phyloP scores from a whole-genome alignment of 345 rosid genomes.

The thale cress (Arabidopsis thaliana) region DNA sequence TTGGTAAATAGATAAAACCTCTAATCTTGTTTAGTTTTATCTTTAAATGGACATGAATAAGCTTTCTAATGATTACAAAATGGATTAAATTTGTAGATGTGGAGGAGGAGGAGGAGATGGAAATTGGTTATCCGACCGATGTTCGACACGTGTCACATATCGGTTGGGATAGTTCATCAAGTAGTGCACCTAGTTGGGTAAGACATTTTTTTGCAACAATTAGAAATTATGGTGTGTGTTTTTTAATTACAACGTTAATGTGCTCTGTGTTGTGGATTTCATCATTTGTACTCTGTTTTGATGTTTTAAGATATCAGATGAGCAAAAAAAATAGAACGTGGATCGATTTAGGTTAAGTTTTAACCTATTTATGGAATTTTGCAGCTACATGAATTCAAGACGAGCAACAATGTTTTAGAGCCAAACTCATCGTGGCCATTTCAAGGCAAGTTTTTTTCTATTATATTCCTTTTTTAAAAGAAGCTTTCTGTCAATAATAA shows the following conservation, averaged over 20 bases:
- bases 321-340: neutral
- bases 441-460: slow-evolving; percentile 56
- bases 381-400: slow-evolving; percentile 81
- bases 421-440: slow-evolving; percentile 72
- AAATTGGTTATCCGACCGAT: slow-evolving; percentile 94
- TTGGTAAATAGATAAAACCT: slow-evolving; percentile 50
- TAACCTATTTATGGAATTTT: neutral
- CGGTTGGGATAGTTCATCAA: slow-evolving; percentile 87
- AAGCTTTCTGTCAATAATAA: neutral
- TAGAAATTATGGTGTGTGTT: neutral
- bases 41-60: neutral
- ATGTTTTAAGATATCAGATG: neutral
- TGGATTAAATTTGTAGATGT: slow-evolving; percentile 56
- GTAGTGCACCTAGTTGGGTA: slow-evolving; percentile 90
- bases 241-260: neutral
- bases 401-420: slow-evolving; percentile 54
- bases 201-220: slow-evolving; percentile 35
- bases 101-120: slow-evolving; percentile 65
- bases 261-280: neutral
- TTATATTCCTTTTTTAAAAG: neutral
- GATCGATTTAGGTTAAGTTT: slow-evolving; percentile 20
- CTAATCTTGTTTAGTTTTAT: neutral
- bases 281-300: neutral
- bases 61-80: neutral
- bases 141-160: slow-evolving; percentile 94